phyloP scores from a whole-genome alignment of 1,284 basidiomycete species.

The Flammula alnicola region DNA sequence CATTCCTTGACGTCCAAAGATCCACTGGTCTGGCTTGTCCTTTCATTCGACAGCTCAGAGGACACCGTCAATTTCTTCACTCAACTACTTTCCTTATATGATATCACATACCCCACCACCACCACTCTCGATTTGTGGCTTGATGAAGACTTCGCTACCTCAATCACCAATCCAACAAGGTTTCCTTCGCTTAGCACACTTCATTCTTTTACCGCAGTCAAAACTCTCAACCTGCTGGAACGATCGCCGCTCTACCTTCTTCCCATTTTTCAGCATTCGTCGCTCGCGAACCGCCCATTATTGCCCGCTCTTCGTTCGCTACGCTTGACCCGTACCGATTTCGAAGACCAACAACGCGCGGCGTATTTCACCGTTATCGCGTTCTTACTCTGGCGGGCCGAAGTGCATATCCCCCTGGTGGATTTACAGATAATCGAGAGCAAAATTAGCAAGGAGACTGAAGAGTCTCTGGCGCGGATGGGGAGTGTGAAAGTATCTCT shows the following conservation, averaged over 20 bases:
- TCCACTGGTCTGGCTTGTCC: conserved; percentile 24
- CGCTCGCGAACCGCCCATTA: neutral
- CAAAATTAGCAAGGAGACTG: conserved; percentile 9
- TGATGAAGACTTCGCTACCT: conserved; percentile 19
- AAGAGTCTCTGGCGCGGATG: conserved; percentile 4
- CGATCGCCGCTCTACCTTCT: conserved; percentile 20
- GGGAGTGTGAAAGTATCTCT: conserved; percentile 16
- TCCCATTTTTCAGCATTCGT: conserved; percentile 16
- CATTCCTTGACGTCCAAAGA: conserved; percentile 18
- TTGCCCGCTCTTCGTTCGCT: conserved; percentile 17
- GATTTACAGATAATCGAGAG: conserved; percentile 16
- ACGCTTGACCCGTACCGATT: conserved; percentile 16
- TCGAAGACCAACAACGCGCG: conserved; percentile 14
- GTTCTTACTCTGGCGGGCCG: conserved; percentile 17
- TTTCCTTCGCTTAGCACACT: conserved; percentile 12
- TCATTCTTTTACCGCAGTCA: conserved; percentile 18
- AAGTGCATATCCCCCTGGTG: conserved; percentile 7
- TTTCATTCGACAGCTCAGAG: conserved; percentile 17
- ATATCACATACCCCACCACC: conserved; percentile 21
- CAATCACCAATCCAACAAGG: neutral
- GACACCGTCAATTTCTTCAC: conserved; percentile 19
- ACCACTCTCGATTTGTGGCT: conserved; percentile 24
- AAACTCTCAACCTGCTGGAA: conserved; percentile 16
- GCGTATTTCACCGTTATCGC: conserved; percentile 13
- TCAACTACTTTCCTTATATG: conserved; percentile 22